These are phyloP conservation scores for Cunninghamia lanceolata DNA, from an alignment of 75 land plant species.

Conservation along the genomic window DNA sequence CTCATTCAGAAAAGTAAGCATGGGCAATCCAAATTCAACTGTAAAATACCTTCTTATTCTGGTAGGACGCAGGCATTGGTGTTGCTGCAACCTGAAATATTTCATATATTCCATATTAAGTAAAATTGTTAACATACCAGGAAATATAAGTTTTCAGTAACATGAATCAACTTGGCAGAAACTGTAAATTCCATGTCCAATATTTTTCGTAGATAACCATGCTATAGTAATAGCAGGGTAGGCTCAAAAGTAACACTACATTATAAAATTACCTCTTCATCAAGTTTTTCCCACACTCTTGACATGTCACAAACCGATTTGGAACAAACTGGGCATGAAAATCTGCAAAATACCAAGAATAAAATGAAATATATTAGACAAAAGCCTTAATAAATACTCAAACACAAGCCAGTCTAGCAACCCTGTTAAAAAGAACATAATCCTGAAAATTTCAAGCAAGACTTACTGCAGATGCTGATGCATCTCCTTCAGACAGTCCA, in stretches of 20 bases:
- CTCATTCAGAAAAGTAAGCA: not conserved
- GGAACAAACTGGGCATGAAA: constrained; percentile 83
- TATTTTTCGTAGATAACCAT: not conserved
- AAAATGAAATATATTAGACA: not conserved
- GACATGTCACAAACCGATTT: constrained; percentile 97
- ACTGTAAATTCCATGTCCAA: not conserved
- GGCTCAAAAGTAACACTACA: not conserved
- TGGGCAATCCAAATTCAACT: not conserved
- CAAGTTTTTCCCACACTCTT: constrained; percentile 77
- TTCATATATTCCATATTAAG: not conserved
- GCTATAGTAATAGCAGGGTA: not conserved
- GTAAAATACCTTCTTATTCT: constrained; percentile 56
- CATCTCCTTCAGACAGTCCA: constrained; percentile 86
- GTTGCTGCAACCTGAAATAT: constrained; percentile 63
- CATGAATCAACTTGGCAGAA: not conserved
- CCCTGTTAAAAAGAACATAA: not conserved
- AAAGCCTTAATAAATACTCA: not conserved
- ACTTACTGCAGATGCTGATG: constrained; percentile 74
- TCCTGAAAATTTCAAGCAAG: not conserved
- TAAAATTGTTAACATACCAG: not conserved
- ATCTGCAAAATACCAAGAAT: constrained; percentile 34
- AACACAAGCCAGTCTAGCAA: not conserved
- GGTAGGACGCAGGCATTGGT: constrained; percentile 66
- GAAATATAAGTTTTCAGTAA: not conserved
- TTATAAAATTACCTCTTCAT: constrained; percentile 33